Percentiles rank a stretch among this genome's conserved stretches.
These are phyloP conservation scores for Yamadazyma epiphylla DNA, from an alignment of 1,139 yeast species.

Conservation along the genomic window DNA sequence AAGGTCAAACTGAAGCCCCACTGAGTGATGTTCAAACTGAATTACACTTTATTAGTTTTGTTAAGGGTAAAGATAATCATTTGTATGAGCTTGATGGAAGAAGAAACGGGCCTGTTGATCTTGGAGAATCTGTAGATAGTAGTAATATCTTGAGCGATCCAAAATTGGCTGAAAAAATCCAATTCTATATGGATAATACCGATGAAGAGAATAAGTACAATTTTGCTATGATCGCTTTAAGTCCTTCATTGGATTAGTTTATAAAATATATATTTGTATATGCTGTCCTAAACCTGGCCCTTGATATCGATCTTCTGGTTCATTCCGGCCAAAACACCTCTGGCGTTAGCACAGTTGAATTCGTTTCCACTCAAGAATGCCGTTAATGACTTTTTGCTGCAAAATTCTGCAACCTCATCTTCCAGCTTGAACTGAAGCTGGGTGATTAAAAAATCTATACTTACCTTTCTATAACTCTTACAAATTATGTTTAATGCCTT, in stretches of 20 bases:
- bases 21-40: constrained; percentile 58
- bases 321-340: constrained; percentile 40
- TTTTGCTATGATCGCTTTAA: constrained; percentile 67
- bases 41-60: constrained; percentile 76
- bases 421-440: constrained; percentile 42
- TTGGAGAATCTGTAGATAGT: constrained; percentile 41
- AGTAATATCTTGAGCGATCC: constrained; percentile 54
- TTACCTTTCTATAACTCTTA: constrained; percentile 56
- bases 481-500: constrained; percentile 57
- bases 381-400: constrained; percentile 36
- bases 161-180: constrained; percentile 51
- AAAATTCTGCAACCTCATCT: constrained; percentile 24
- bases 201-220: constrained; percentile 56
- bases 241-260: constrained; percentile 45
- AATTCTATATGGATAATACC: constrained; percentile 61
- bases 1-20: constrained; percentile 84
- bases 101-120: constrained; percentile 68
- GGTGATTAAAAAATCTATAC: constrained; percentile 38
- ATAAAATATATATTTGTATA: background rate
- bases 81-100: constrained; percentile 89
- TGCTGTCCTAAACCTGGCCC: constrained; percentile 60
- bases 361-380: constrained; percentile 27
- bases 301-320: constrained; percentile 77
- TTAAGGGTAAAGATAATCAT: constrained; percentile 54
- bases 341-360: constrained; percentile 46